A percentile compares a stretch with the other conserved stretches of the same genome.
Evolutionary conservation across 1,284 basidiomycete genomes (phyloP).

Genomic region (Boletus sp.): DNA sequence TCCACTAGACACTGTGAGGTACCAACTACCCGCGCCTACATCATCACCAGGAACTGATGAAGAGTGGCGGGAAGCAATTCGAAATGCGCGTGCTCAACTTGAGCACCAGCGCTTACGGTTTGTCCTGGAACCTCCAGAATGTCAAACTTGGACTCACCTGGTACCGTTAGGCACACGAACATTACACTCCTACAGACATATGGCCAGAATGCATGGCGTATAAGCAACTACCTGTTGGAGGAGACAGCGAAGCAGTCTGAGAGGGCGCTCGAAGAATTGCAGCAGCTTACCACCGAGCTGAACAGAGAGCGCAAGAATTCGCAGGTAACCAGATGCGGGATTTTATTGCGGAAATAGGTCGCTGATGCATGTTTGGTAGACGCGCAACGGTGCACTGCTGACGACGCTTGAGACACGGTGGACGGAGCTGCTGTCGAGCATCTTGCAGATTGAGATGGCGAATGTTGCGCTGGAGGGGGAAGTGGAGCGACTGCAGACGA

Average conservation of each 20-base stretch:
- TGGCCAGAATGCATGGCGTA: conserved; percentile 87
- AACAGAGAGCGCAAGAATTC: conserved; percentile 84
- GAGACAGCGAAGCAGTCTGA: conserved; percentile 74
- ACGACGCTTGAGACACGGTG: conserved; percentile 79
- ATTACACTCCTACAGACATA: conserved; percentile 81
- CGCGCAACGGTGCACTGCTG: conserved; percentile 70
- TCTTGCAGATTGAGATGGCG: conserved; percentile 90
- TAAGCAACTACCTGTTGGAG: conserved; percentile 87
- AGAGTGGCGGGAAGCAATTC: conserved; percentile 75
- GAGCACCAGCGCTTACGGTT: conserved; percentile 88
- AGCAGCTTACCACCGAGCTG: conserved; percentile 73
- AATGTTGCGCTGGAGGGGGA: conserved; percentile 80
- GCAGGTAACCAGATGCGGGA: conserved; percentile 50
- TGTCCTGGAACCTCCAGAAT: conserved; percentile 21
- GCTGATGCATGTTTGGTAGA: conserved; percentile 40
- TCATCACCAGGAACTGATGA: conserved; percentile 64
- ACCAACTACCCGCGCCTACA: conserved; percentile 72
- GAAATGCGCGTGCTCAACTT: conserved; percentile 80
- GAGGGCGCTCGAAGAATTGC: conserved; percentile 65
- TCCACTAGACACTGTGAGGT: conserved; percentile 75
- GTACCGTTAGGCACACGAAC: conserved; percentile 70
- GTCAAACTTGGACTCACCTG: conserved; percentile 1
- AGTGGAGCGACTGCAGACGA: conserved; percentile 52
- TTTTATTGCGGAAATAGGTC: neutral
- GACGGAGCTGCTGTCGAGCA: conserved; percentile 84